Base-by-base conservation (phyloP, 768 basidiomycete species). In the Flagelloscypha sp. region DNA sequence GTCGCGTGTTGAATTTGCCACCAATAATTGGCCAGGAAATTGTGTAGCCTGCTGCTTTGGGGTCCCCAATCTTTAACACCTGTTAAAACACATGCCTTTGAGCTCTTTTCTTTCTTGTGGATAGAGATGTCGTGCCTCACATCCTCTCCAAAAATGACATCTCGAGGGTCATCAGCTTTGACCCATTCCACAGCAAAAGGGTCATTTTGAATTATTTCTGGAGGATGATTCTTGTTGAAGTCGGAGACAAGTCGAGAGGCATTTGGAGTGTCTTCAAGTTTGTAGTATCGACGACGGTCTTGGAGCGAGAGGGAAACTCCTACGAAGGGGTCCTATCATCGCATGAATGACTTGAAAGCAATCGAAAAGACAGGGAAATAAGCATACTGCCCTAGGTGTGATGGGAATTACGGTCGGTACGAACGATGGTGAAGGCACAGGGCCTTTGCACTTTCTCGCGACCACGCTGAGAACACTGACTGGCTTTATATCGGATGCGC, bases 141-240 rank as follows among this genome's bases (percentile, higher is more conserved):
- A 61, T 78, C 68, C 38, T 86, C 84, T 4, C 89, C 89, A 20
- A 86, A 65, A 18, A 84, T 55, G 33, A 69, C 63, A 11, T 76
- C 72, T 18, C 76, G 68, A 10, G 58, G 52, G 11, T 65, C 58
- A 4, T 58, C 46, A 1, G 64, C 57, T 15, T 74, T 70, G 19
- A 89, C 79, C 93, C 93, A 98, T 33, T 93, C 84, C 7, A 88
- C 69, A 28, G 75, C 65, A 53, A 76, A 84, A 8, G 82, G 78
- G 51, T 94, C 93, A 47, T 88, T 88, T 32, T 75, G 69, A 24
- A 97, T 87, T n/a, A 73, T 73, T 50, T 93, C 87, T 2, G 88
- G 83, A 50, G 76, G 75, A 54, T 89, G 86, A 41, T 80, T 79
- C 40, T 76, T 76, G 50, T 94, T 95, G 56, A 83, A 89, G 8